phyloP scores from a whole-genome alignment of 352 stramenopile genomes.

The Phytophthora lateralis region DNA sequence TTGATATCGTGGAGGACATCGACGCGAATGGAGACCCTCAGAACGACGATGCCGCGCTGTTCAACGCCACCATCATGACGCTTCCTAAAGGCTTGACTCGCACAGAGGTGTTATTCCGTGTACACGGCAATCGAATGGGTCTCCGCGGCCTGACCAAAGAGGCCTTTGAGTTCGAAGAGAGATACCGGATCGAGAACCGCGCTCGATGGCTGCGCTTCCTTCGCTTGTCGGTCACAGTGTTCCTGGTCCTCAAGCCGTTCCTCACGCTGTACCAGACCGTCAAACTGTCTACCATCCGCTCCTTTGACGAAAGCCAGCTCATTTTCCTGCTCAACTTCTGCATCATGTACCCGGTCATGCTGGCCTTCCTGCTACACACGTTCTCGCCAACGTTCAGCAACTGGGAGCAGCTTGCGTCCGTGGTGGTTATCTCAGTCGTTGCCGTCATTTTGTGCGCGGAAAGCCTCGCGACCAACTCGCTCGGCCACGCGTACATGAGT shows the following conservation, averaged over 20 bases:
- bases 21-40: constrained; percentile 42
- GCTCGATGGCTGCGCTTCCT: constrained; percentile 73
- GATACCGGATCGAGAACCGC: constrained; percentile 73
- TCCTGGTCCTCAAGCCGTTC: constrained; percentile 73
- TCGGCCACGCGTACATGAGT: constrained; percentile 81
- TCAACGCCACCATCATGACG: constrained; percentile 76
- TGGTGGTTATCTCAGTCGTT: constrained; percentile 61
- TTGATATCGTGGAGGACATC: constrained; percentile 78
- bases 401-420: constrained; percentile 62
- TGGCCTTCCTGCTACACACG: constrained; percentile 66
- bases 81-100: constrained; percentile 72
- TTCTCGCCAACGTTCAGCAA: constrained; percentile 68
- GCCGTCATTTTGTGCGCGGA: constrained; percentile 68
- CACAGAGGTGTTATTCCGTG: constrained; percentile 63
- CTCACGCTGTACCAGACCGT: constrained; percentile 80
- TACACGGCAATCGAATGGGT: constrained; percentile 45
- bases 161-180: constrained; percentile 73
- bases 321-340: constrained; percentile 84
- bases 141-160: constrained; percentile 48
- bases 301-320: constrained; percentile 59
- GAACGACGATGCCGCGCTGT: constrained; percentile 22
- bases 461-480: constrained; percentile 67
- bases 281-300: constrained; percentile 45
- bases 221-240: constrained; percentile 66
- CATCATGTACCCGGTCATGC: constrained; percentile 71